Evolutionary conservation across 768 basidiomycete genomes (phyloP), one percentile per base, ranked within the genome.

Genomic region (Phylloporus scabripes): DNA sequence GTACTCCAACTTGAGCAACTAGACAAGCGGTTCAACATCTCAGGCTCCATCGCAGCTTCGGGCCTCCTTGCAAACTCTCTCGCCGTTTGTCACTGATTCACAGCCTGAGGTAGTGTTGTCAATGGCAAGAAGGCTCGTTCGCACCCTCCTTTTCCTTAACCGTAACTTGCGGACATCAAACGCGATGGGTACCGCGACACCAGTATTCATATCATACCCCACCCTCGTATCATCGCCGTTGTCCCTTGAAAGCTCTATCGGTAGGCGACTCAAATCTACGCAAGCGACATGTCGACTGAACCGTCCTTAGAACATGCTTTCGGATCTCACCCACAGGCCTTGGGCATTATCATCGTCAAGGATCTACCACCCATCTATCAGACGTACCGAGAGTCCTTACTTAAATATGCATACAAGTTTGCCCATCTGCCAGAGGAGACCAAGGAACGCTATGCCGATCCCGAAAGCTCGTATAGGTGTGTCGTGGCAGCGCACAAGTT

Each of bases 271-370:
- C 38, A 23, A 37, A 41, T 40, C 42, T 17, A 14, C 23, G n/a
- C 8, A 28, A 11, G 8, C 18, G n/a, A 36, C 21, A 34, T 12
- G 17, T 41, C 23, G 6, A 48, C 29, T 15, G 44, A 18, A 39
- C 41, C n/a, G 45, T 42, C 36, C 17, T 41, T 36, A 89, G 87
- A 85, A 58, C 75, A 80, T 56, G 92, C 88, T 3, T 95, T 95
- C 60, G 92, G 92, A 18, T 89, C 88, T 10, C 73, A 80, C 50
- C 77, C 86, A 7, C 71, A 81, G 44, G 83, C 82, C 39, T 72
- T 94, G 44, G 92, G 92, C 1, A 84, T 96, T 54, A 75, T 95
- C 52, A 67, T 95, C 42, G 75, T 94, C 54, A 79, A 78, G 55
- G 92, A 93, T 70, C 72, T 99, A 26, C 96, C 94, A 1, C 55